Evolutionary conservation across 352 stramenopile genomes (phyloP), one percentile per base, ranked within the genome.

Genomic region (Thalassiosira hispida): DNA sequence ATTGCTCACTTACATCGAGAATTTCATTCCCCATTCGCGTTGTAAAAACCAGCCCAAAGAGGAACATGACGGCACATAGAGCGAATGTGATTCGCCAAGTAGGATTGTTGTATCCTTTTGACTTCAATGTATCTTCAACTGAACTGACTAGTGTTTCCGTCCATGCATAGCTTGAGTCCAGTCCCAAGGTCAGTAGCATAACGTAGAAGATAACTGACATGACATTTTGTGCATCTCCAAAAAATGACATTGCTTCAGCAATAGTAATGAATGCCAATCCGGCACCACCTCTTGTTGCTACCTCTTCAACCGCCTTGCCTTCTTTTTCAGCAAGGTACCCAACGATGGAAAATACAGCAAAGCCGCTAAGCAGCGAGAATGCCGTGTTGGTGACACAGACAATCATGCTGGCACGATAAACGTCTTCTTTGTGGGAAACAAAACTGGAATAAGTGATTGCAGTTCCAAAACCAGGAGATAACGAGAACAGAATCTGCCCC

Each of bases 251-350:
- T 25, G 57, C 57, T 11, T 51, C 31, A 4, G 57, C 57, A 9
- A 66, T 52, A 49, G 57, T 66, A n/a, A 66, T 31, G 29, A 66
- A 66, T 8, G 57, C 57, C 33, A 66, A 66, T 35, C 57, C 57
- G 16, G 57, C 16, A 11, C 57, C 57, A 14, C 29, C 35, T 7
- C 8, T 52, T 52, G 57, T 52, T 66, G 57, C 57, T 29, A 52
- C 20, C 18, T 66, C 57, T 66, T 66, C 31, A n/a, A 66, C 35
- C 14, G 57, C 1, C 8, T 29, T 5, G 31, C 57, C 57, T 7
- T 49, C 16, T 22, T 12, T 35, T 29, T 66, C 31, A 29, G 57
- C 57, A 12, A 66, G n/a, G 16, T 20, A 52, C 8, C 57, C 57
- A 11, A 66, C 35, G n/a, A 66, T 66, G 11, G 57, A 51, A 66